Percentiles rank a stretch among this genome's conserved stretches.
Evolutionary conservation across 179 eudicot species (phyloP).

Genomic region (Beta macrorhiza): DNA sequence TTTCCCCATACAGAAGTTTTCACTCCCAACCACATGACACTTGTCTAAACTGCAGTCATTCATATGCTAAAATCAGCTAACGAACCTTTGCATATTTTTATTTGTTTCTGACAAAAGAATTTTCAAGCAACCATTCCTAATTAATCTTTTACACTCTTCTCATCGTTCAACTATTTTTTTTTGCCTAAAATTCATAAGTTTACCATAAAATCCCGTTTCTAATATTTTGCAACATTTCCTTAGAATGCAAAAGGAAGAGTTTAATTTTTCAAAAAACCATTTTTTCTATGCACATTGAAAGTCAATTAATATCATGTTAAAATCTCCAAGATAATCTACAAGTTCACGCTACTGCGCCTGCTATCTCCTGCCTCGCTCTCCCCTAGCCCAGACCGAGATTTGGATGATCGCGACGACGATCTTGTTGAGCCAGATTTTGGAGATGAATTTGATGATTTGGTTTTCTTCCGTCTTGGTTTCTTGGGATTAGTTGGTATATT

Average conservation of each 20-base stretch:
- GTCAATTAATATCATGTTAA: not conserved
- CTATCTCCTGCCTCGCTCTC: constrained; percentile 28
- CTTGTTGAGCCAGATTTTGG: constrained; percentile 46
- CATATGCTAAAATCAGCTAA: not conserved
- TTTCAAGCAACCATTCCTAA: constrained; percentile 28
- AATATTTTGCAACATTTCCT: constrained; percentile 11
- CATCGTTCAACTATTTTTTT: not conserved
- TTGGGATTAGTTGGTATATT: constrained; percentile 45
- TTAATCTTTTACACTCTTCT: not conserved
- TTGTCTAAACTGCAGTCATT: constrained; percentile 18
- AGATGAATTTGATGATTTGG: constrained; percentile 50
- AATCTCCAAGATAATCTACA: constrained; percentile 9
- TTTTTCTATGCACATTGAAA: constrained; percentile 29
- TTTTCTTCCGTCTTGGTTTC: constrained; percentile 60
- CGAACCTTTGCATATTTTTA: constrained; percentile 1
- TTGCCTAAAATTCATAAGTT: constrained; percentile 14
- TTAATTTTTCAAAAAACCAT: constrained; percentile 9
- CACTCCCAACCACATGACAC: constrained; percentile 16
- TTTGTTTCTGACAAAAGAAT: constrained; percentile 24
- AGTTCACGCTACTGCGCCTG: constrained; percentile 29
- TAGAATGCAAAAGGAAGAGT: constrained; percentile 13
- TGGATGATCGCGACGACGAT: constrained; percentile 43
- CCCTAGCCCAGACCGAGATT: constrained; percentile 34
- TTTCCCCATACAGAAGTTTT: constrained; percentile 10
- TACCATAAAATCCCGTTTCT: constrained; percentile 8